These are phyloP conservation scores for Nannochloris sp. DNA, from an alignment of 139 green algal species.

Conservation along the genomic window DNA sequence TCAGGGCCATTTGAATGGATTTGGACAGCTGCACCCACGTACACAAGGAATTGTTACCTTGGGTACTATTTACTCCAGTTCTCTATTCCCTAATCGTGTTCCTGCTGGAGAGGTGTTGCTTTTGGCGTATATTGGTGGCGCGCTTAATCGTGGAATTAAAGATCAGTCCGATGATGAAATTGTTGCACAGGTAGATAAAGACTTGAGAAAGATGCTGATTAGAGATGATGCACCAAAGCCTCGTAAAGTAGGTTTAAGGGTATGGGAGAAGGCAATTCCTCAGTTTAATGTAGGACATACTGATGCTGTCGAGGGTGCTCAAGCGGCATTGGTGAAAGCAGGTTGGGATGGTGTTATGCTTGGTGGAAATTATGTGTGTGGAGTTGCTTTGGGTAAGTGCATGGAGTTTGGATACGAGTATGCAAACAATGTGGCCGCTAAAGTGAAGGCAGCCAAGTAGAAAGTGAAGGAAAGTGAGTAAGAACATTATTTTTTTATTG, in stretches of 20 bases:
- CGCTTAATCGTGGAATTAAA: constrained; percentile 77
- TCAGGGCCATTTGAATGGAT: constrained; percentile 68
- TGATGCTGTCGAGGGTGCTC: constrained; percentile 36
- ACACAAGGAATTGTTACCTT: constrained; percentile 89
- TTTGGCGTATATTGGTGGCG: constrained; percentile 96
- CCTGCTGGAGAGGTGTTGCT: constrained; percentile 63
- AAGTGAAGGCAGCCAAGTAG: background rate
- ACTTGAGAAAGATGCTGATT: constrained; percentile 91
- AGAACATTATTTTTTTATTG: background rate
- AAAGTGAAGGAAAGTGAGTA: background rate
- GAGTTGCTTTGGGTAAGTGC: constrained; percentile 90
- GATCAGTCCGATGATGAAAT: constrained; percentile 65
- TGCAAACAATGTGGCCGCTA: constrained; percentile 52
- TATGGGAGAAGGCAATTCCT: constrained; percentile 93
- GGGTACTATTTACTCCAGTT: constrained; percentile 96
- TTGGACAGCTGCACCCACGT: constrained; percentile 96
- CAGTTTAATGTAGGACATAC: constrained; percentile 97
- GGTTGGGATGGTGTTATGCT: constrained; percentile 78
- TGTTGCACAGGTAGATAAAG: constrained; percentile 78
- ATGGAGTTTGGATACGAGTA: constrained; percentile 86
- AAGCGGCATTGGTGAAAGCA: constrained; percentile 41
- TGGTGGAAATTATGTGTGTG: constrained; percentile 95
- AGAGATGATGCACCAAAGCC: constrained; percentile 73
- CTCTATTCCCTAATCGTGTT: constrained; percentile 81
- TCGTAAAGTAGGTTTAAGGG: constrained; percentile 72